phyloP scores from a whole-genome alignment of 805 yeast species.

The Brettanomyces anomalus region DNA sequence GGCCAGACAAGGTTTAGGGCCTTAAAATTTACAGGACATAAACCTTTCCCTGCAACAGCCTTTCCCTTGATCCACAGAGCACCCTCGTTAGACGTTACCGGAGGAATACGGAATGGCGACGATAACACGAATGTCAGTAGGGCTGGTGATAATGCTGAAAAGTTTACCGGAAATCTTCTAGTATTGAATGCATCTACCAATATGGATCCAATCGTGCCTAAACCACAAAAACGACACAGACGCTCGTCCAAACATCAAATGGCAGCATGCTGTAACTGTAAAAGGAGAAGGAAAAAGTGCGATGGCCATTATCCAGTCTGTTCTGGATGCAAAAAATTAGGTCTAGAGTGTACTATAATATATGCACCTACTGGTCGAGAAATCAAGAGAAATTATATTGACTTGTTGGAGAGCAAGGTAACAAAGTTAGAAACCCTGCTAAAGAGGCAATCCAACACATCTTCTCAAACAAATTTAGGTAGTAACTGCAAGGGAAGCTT shows the following conservation, averaged over 20 bases:
- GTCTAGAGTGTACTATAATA: constrained; percentile 35
- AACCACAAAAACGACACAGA: constrained; percentile 7
- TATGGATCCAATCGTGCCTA: too few relatives aligned
- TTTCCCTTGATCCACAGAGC: too few relatives aligned
- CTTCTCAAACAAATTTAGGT: neutral
- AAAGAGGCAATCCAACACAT: neutral
- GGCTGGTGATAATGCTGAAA: too few relatives aligned
- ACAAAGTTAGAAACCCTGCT: neutral
- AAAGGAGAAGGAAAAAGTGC: constrained; percentile 39
- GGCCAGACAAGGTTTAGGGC: too few relatives aligned
- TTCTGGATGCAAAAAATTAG: constrained; percentile 31
- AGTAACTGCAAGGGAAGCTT: neutral
- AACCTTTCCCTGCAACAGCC: too few relatives aligned
- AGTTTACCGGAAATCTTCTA: too few relatives aligned
- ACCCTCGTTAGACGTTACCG: too few relatives aligned
- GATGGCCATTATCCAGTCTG: constrained; percentile 44
- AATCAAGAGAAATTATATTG: constrained; percentile 38
- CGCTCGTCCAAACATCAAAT: constrained; percentile 23
- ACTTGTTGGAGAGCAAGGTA: constrained; percentile 31
- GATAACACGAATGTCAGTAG: too few relatives aligned
- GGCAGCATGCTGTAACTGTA: constrained; percentile 44
- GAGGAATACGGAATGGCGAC: too few relatives aligned
- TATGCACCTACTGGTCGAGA: constrained; percentile 41
- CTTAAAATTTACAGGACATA: too few relatives aligned
- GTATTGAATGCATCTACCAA: too few relatives aligned